Evolutionary conservation across 176 grass and related monocot genomes (phyloP), one percentile per base, ranked within the genome.

Genomic region (Rhynchospora pubera): DNA sequence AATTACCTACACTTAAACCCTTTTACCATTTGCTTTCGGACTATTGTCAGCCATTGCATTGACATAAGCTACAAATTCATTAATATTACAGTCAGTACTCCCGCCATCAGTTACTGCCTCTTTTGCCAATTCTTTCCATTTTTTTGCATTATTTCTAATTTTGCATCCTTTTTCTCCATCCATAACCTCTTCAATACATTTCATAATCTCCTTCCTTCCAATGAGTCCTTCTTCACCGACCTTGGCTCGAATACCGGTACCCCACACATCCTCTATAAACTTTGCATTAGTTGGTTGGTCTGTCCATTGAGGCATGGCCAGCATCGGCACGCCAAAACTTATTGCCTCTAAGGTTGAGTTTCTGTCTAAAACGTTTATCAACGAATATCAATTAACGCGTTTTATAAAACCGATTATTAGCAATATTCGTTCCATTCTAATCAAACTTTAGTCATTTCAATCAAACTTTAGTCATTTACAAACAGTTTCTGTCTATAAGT

Each of bases 311-410:
- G 77, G 23, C 86, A 89, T 42, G 32, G 84, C 83, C 57, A 83
- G 60, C 89, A 91, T 93, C 0, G 91, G 86, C 78, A 91, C 82
- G 0, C 89, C 86, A 71, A 78, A 88, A 80, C 84, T 23, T 83
- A 94, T 82, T 45, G 89, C 89, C 86, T 94, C 93, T 22, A 92
- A 63, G 9, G 84, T 88, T 4, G 93, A 90, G 81, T 94, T 94
- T n/a, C n/a, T n/a, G n/a, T n/a, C n/a, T n/a, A n/a, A n/a, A n/a
- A n/a, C n/a, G n/a, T n/a, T n/a, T n/a, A n/a, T n/a, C n/a, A n/a
- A n/a, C n/a, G n/a, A n/a, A n/a, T n/a, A n/a, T n/a, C n/a, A n/a
- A n/a, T n/a, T n/a, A n/a, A n/a, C n/a, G n/a, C n/a, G n/a, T n/a
- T n/a, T n/a, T n/a, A n/a, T n/a, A n/a, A n/a, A n/a, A n/a, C n/a